Conservation (phyloP, 768 basidiomycete species). For the Podaxis sp. region DNA sequence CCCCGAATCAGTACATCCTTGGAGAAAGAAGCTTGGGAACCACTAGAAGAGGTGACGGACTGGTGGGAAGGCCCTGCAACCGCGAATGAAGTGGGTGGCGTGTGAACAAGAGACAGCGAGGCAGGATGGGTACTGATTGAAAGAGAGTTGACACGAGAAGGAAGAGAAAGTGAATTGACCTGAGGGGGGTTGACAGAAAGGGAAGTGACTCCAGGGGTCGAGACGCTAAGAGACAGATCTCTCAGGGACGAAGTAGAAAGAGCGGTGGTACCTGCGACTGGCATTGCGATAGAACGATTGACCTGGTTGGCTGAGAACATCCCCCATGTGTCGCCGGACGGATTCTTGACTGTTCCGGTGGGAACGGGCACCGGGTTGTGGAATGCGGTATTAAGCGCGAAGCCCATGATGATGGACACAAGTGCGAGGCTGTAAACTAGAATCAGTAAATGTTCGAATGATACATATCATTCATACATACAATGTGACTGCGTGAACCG, state of each 20-base stretch:
- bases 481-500: slow-evolving; percentile 62
- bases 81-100: slow-evolving; percentile 1
- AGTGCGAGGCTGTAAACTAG: slow-evolving; percentile 53
- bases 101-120: slow-evolving; percentile 16
- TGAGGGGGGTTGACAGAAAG: slow-evolving; percentile 24
- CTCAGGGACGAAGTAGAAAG: slow-evolving; percentile 36
- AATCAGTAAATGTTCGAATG: slow-evolving; percentile 11
- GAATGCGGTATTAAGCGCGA: slow-evolving; percentile 49
- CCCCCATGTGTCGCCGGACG: slow-evolving; percentile 27
- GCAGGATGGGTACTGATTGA: slow-evolving; percentile 15
- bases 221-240: slow-evolving; percentile 49
- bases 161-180: slow-evolving; percentile 17
- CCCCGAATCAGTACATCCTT: slow-evolving; percentile 22
- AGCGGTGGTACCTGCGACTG: slow-evolving; percentile 25
- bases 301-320: slow-evolving; percentile 30
- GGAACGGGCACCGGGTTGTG: slow-evolving; percentile 30
- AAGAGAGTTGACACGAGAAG: slow-evolving; percentile 12
- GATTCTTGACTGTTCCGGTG: slow-evolving; percentile 27
- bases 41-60: slow-evolving; percentile 13
- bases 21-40: slow-evolving; percentile 17
- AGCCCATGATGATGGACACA: slow-evolving; percentile 64
- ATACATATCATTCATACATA: slow-evolving; percentile 31
- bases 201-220: slow-evolving; percentile 43
- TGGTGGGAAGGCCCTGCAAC: slow-evolving; percentile 5
- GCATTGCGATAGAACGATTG: slow-evolving; percentile 31